These are phyloP conservation scores for Eucalyptus polybractea DNA, from an alignment of 345 rosid species.

Conservation along the genomic window DNA sequence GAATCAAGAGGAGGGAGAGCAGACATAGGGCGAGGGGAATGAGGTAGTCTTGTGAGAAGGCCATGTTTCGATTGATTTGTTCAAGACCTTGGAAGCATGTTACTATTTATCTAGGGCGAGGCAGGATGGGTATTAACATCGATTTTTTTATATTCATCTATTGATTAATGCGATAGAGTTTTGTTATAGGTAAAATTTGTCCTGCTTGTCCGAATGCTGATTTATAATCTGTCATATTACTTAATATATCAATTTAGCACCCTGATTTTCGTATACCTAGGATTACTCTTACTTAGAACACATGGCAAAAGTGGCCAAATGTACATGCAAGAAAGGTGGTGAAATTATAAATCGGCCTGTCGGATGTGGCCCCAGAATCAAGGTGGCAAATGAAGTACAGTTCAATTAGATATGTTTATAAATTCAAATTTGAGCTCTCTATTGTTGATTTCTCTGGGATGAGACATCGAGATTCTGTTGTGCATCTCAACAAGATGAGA, in stretches of 20 bases:
- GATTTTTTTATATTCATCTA: neutral
- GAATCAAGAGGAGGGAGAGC: constrained; percentile 3
- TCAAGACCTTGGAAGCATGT: neutral
- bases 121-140: neutral
- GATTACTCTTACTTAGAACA: neutral
- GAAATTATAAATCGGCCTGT: neutral
- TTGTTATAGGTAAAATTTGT: neutral
- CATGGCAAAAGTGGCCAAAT: neutral
- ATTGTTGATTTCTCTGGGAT: neutral
- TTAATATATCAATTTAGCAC: neutral
- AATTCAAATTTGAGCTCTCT: neutral
- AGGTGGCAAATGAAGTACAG: neutral
- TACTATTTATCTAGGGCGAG: neutral
- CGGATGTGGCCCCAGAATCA: neutral
- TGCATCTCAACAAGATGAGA: neutral
- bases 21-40: constrained; percentile 6
- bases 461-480: neutral
- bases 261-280: neutral
- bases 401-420: neutral
- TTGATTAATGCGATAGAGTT: neutral
- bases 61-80: constrained; percentile 1
- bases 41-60: neutral
- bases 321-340: neutral
- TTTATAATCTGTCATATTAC: neutral
- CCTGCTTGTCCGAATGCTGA: neutral